phyloP scores from a whole-genome alignment of 305 asterid genomes.

The Fraxinus albicans region DNA sequence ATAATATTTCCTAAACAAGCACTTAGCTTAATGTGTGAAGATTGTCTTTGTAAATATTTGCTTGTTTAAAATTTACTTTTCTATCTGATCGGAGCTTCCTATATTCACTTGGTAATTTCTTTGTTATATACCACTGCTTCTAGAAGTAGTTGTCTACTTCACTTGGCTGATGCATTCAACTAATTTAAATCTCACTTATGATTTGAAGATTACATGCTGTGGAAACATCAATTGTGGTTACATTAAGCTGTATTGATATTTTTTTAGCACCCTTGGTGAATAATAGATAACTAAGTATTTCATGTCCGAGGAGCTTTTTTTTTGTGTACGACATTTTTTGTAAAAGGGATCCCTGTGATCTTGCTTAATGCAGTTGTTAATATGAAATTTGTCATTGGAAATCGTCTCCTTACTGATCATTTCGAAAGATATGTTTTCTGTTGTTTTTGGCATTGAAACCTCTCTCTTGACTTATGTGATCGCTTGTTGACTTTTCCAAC shows the following conservation, averaged over 20 bases:
- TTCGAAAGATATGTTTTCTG: not conserved
- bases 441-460: not conserved
- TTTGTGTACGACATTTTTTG: not conserved
- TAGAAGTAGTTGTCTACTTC: not conserved
- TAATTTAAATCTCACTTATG: not conserved
- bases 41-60: not conserved
- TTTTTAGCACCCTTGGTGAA: not conserved
- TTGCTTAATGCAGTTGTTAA: not conserved
- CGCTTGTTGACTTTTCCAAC: conserved; percentile 24
- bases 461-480: not conserved
- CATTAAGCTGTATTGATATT: not conserved
- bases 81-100: not conserved
- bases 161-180: not conserved
- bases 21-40: not conserved
- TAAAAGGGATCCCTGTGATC: not conserved
- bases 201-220: not conserved
- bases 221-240: not conserved
- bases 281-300: not conserved
- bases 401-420: not conserved
- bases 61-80: not conserved
- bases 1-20: not conserved
- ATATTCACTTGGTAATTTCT: not conserved
- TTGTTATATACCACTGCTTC: not conserved
- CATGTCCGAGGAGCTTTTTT: not conserved
- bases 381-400: not conserved